These are phyloP conservation scores for Calonectria henricotiae DNA, from an alignment of 2,329 filamentous ascomycete species.

Conservation along the genomic window DNA sequence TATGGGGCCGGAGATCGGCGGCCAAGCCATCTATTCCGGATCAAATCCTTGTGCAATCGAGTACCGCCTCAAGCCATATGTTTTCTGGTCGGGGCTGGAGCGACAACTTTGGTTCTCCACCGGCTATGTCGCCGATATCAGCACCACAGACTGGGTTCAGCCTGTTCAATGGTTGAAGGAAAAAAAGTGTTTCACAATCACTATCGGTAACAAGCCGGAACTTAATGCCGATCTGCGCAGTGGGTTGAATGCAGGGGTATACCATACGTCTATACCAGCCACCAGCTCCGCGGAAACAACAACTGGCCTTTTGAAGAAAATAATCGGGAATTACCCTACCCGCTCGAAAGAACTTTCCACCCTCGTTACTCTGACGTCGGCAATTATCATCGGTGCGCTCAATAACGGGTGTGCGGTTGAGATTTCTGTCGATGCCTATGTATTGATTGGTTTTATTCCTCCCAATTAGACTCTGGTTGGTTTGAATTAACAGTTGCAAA, in stretches of 20 bases:
- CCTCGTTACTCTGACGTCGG: neutral
- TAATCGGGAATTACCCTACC: neutral
- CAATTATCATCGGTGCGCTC: neutral
- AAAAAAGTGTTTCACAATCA: neutral
- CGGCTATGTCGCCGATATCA: neutral
- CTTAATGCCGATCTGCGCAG: neutral
- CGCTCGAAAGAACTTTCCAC: neutral
- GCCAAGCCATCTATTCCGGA: neutral
- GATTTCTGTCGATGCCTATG: neutral
- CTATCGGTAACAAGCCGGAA: neutral
- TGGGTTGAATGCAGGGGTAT: neutral
- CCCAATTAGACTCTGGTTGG: neutral
- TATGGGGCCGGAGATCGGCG: neutral
- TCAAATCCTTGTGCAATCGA: neutral
- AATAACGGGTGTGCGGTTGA: constrained; percentile 4
- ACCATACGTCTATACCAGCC: neutral
- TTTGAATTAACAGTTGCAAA: neutral
- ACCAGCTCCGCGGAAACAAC: neutral
- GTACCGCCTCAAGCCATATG: neutral
- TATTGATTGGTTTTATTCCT: neutral
- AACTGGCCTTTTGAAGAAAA: neutral
- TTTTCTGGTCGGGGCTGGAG: neutral
- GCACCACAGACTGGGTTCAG: neutral
- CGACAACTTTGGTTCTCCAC: neutral
- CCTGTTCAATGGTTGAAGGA: constrained; percentile 6